Percentiles rank a stretch among this genome's conserved stretches.
Conservation (phyloP, 164 flowering plant genomes). For the Warburgia ugandensis region DNA sequence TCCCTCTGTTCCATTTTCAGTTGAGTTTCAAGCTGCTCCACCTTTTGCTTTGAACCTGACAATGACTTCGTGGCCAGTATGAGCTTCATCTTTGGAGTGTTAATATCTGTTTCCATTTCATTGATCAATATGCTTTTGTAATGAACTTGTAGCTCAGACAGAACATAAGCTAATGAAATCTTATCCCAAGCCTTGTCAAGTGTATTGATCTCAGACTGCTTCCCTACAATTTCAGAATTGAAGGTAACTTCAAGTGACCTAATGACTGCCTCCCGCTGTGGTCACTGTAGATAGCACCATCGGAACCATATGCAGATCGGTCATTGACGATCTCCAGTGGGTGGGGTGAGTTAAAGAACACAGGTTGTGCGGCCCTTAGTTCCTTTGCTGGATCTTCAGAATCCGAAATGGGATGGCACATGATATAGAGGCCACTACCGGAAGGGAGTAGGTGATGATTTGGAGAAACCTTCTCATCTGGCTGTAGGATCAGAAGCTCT, state of each 20-base stretch:
- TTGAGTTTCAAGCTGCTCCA: conserved; percentile 20
- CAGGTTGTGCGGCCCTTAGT: too few relatives aligned
- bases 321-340: too few relatives aligned
- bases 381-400: too few relatives aligned
- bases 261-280: conserved; percentile 30
- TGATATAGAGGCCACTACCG: too few relatives aligned
- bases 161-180: conserved; percentile 4
- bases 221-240: conserved; percentile 14
- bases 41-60: conserved; percentile 7
- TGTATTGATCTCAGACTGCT: conserved; percentile 12
- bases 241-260: conserved; percentile 12
- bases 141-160: conserved; percentile 19
- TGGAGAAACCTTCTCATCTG: too few relatives aligned
- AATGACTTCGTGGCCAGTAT: conserved; percentile 17
- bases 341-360: too few relatives aligned
- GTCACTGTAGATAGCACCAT: conserved; percentile 21
- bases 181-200: conserved; percentile 22
- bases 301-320: conserved; percentile 28
- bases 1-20: conserved; percentile 23
- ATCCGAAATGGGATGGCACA: too few relatives aligned
- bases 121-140: conserved; percentile 15
- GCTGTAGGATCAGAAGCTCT: too few relatives aligned
- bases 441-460: too few relatives aligned
- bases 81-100: conserved; percentile 17
- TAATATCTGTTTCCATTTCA: conserved; percentile 24